Conservation (phyloP, 2,329 filamentous ascomycete genomes). For the Zymoseptoria brevis region DNA sequence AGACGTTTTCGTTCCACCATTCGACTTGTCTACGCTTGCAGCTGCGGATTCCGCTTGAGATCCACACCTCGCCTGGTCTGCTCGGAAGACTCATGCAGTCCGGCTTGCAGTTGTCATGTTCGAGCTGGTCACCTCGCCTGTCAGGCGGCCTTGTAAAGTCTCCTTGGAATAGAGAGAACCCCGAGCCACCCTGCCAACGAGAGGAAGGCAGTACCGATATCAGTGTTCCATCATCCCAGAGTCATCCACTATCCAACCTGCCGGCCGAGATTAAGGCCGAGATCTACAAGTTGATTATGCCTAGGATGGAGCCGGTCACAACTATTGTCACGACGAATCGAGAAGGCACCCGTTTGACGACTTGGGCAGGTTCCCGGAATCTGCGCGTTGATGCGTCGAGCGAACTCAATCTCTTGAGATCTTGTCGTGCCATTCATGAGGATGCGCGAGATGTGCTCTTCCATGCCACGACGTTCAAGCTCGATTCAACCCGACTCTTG, state of each 20-base stretch:
- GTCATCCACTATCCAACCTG: constrained; percentile 37
- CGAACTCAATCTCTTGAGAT: constrained; percentile 35
- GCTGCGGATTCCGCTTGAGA: constrained; percentile 7
- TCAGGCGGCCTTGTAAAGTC: too few relatives aligned
- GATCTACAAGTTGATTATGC: constrained; percentile 41
- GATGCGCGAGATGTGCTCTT: constrained; percentile 43
- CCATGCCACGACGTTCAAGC: constrained; percentile 38
- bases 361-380: constrained; percentile 17
- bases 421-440: constrained; percentile 34
- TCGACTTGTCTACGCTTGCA: constrained; percentile 13
- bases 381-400: constrained; percentile 31
- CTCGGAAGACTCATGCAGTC: constrained; percentile 8
- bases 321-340: constrained; percentile 20
- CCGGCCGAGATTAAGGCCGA: constrained; percentile 56
- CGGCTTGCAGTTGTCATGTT: constrained; percentile 1
- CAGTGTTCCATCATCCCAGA: constrained; percentile 1
- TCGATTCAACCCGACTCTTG: constrained; percentile 38
- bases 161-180: constrained; percentile 7
- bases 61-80: not conserved
- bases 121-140: too few relatives aligned
- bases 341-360: constrained; percentile 23
- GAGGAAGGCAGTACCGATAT: not conserved
- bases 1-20: not conserved
- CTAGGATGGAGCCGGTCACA: constrained; percentile 15
- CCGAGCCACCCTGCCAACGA: not conserved